These are phyloP conservation scores for Aureobasidium sp. DNA, from an alignment of 2,329 filamentous ascomycete species.

Conservation along the genomic window DNA sequence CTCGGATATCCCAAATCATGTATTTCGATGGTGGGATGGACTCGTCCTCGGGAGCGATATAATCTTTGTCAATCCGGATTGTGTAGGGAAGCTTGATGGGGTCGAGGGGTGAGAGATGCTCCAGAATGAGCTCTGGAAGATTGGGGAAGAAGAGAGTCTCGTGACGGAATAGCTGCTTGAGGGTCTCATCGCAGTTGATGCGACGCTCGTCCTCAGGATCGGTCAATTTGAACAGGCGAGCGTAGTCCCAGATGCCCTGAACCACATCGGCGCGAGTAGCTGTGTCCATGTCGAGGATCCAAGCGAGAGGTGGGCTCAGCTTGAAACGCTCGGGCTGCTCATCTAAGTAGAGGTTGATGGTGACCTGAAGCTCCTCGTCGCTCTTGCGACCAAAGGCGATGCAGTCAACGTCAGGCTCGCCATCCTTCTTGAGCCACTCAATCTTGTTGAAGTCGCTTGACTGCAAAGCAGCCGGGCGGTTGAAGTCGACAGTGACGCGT, in stretches of 20 bases:
- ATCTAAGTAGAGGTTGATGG: conserved; percentile 75
- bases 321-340: conserved; percentile 80
- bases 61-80: conserved; percentile 70
- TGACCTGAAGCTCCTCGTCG: conserved; percentile 88
- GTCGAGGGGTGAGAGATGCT: conserved; percentile 70
- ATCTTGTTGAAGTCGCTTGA: conserved; percentile 55
- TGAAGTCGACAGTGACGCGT: conserved; percentile 59
- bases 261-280: conserved; percentile 82
- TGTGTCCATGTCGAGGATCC: conserved; percentile 78
- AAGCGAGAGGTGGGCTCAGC: conserved; percentile 69
- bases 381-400: conserved; percentile 85
- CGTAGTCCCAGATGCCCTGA: conserved; percentile 93
- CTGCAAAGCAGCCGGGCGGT: conserved; percentile 56
- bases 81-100: conserved; percentile 85
- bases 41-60: conserved; percentile 42
- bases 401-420: conserved; percentile 74
- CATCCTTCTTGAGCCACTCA: conserved; percentile 70
- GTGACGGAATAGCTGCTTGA: conserved; percentile 65
- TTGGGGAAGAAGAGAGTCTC: conserved; percentile 80
- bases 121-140: conserved; percentile 63
- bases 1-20: conserved; percentile 84
- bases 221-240: conserved; percentile 74
- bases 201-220: conserved; percentile 93
- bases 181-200: conserved; percentile 78
- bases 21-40: conserved; percentile 56